Evolutionary conservation across 148 eudicot species (phyloP).

Genomic region (Linanthus parryae): DNA sequence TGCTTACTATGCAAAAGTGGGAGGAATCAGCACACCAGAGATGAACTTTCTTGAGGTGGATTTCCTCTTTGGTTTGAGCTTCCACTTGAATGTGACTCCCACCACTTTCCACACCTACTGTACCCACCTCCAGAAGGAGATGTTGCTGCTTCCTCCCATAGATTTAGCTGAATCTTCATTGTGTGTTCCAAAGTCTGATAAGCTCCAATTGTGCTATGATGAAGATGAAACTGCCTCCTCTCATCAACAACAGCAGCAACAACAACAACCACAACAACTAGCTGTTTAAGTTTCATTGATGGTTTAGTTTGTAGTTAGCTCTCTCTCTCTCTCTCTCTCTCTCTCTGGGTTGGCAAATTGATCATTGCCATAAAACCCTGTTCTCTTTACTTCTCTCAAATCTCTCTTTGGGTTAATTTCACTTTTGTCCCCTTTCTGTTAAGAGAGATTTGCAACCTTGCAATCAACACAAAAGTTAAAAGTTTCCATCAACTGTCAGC

Average conservation of each 20-base stretch:
- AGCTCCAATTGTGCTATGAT: conserved; percentile 18
- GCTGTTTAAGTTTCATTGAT: not conserved
- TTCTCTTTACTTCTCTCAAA: no score
- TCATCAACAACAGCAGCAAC: conserved; percentile 7
- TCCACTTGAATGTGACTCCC: conserved; percentile 69
- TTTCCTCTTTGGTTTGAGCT: conserved; percentile 68
- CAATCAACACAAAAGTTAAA: no score
- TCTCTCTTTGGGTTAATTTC: no score
- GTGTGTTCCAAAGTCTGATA: conserved; percentile 7
- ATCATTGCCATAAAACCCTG: no score
- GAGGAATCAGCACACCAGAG: conserved; percentile 72
- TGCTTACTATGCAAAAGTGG: conserved; percentile 79
- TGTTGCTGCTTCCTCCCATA: conserved; percentile 31
- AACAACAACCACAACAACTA: conserved; percentile 9
- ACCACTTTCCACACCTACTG: conserved; percentile 57
- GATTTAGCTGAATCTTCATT: conserved; percentile 13
- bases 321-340: conserved; percentile 1
- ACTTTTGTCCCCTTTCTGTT: no score
- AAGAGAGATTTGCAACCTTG: no score
- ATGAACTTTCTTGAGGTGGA: conserved; percentile 80
- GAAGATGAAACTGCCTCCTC: conserved; percentile 25
- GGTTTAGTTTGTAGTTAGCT: not conserved
- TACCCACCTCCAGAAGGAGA: conserved; percentile 50
- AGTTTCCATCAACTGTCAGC: no score
- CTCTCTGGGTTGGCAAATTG: no score